A percentile compares a stretch with the other conserved stretches of the same genome.
phyloP scores from a whole-genome alignment of 768 basidiomycete species.

The Flagelloscypha sp. region DNA sequence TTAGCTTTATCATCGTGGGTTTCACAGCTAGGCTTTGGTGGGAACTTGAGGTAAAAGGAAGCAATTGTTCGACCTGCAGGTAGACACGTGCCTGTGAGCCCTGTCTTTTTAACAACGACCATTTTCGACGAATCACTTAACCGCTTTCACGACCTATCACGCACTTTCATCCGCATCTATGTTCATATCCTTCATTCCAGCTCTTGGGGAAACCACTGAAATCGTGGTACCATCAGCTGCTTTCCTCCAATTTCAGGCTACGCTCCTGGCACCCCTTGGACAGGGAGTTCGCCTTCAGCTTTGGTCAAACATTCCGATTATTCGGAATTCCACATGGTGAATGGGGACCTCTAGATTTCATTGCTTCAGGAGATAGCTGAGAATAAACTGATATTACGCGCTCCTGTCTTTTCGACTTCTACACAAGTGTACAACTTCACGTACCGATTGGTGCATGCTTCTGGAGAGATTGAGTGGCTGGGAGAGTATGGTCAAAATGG shows the following conservation, averaged over 20 bases:
- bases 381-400: conserved; percentile 6
- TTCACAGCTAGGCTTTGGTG: no score
- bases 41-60: no score
- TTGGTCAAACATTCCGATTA: conserved; percentile 31
- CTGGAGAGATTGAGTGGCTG: conserved; percentile 37
- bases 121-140: no score
- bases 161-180: conserved; percentile 13
- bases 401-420: conserved; percentile 8
- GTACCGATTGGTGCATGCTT: conserved; percentile 38
- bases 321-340: conserved; percentile 12
- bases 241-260: conserved; percentile 31
- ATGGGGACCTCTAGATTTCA: conserved; percentile 30
- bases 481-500: conserved; percentile 39
- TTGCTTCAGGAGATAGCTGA: background rate
- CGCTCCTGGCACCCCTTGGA: conserved; percentile 18
- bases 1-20: no score
- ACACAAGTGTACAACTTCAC: conserved; percentile 32
- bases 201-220: conserved; percentile 23
- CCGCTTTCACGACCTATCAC: no score
- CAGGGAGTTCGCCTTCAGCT: conserved; percentile 30
- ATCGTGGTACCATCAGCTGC: conserved; percentile 4
- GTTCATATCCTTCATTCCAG: conserved; percentile 30
- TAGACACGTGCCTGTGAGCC: no score
- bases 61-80: no score
- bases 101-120: no score